Evolutionary conservation across 352 stramenopile species (phyloP), one percentile per base, ranked within the genome.

Genomic region (Pythium rishiriense): DNA sequence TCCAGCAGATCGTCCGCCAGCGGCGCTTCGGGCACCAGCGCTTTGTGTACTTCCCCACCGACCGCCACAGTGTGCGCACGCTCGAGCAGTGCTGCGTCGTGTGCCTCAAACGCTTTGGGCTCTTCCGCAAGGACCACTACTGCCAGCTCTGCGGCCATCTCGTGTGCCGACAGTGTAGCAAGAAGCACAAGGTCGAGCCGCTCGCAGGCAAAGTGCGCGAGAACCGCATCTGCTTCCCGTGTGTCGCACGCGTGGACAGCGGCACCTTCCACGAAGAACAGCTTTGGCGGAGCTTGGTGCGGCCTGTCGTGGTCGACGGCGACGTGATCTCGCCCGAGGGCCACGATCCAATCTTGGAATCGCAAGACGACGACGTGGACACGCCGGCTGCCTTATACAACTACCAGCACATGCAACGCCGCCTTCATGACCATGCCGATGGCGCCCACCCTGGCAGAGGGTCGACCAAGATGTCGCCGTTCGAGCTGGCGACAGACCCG

Each of bases 141-240:
- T 92, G 83, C 63, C 81, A 90, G 65, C 61, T 92, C 31, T 92
- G 83, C 31, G 79, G 72, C 1, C 69, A 87, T 21, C 62, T 76
- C 19, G 78, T 89, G 39, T 92, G 83, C 14, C 79, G 81, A 12
- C 66, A 83, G 21, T 90, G 81, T 60, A 88, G 74, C 17, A 71
- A 74, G 41, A 89, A 89, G 66, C 83, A 88, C 64, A 81, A 90
- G 15, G 78, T 92, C 9, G 83, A 92, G 61, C 64, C 76, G 5
- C 35, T 81, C 22, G 66, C 73, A 0, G 76, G 73, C 29, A 66
- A 60, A 54, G 70, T 90, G 22, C 79, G 74, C 19, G 77, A 84
- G 42, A 80, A 73, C 53, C 81, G 83, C 50, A 73, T 90, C 54
- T 92, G 83, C 55, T 87, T 77, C 49, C 54, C 72, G 4, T 90